A percentile compares a stretch with the other conserved stretches of the same genome.
Evolutionary conservation across 192 early-diverging fungal genomes (phyloP).

Genomic region (Backusella mclennaniae): DNA sequence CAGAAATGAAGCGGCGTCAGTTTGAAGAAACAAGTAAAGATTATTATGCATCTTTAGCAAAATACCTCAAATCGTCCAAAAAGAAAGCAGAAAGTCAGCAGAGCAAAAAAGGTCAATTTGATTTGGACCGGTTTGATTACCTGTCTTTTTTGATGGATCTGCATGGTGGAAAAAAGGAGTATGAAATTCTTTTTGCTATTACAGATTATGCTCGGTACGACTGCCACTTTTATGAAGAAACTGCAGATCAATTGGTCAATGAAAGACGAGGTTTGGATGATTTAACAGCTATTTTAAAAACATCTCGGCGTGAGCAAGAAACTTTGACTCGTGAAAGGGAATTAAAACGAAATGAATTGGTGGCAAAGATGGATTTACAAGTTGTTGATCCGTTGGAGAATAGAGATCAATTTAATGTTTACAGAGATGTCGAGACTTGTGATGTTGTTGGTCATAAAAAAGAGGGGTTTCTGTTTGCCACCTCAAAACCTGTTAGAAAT

Average conservation of each 20-base stretch:
- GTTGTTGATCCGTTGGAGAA: neutral
- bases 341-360: slow-evolving; percentile 42
- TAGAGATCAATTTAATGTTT: slow-evolving; percentile 48
- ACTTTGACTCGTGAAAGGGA: slow-evolving; percentile 47
- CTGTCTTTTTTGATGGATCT: slow-evolving; percentile 49
- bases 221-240: slow-evolving; percentile 38
- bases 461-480: slow-evolving; percentile 62
- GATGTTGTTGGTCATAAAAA: slow-evolving; percentile 41
- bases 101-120: slow-evolving; percentile 54
- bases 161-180: slow-evolving; percentile 57
- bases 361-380: neutral
- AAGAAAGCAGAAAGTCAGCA: slow-evolving; percentile 33
- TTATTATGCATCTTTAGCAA: slow-evolving; percentile 40
- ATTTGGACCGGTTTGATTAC: slow-evolving; percentile 61
- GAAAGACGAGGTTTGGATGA: slow-evolving; percentile 39
- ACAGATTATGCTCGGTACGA: slow-evolving; percentile 53
- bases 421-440: slow-evolving; percentile 56
- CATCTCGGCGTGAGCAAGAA: slow-evolving; percentile 34
- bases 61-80: slow-evolving; percentile 47
- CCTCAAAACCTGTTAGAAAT: slow-evolving; percentile 42
- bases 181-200: slow-evolving; percentile 53
- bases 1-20: slow-evolving; percentile 51
- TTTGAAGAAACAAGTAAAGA: slow-evolving; percentile 42
- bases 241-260: slow-evolving; percentile 33
- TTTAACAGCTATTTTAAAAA: neutral